phyloP scores from a whole-genome alignment of 257 asterid species.

The Plantago ovata region DNA sequence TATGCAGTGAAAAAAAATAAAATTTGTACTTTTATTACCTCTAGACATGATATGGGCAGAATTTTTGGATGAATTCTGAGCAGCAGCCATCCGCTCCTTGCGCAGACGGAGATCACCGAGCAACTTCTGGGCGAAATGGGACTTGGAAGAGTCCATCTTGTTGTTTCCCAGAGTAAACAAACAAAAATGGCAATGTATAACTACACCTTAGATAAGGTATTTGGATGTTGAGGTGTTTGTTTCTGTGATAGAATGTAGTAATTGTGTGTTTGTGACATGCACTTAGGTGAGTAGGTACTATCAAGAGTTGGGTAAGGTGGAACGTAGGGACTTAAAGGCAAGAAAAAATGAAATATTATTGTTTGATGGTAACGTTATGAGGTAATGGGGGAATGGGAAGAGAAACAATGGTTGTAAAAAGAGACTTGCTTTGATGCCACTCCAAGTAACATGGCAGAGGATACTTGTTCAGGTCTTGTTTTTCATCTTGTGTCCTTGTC shows the following conservation, averaged over 20 bases:
- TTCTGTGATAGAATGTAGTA: constrained; percentile 18
- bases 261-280: constrained; percentile 24
- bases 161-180: not conserved
- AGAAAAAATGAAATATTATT: constrained; percentile 24
- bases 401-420: constrained; percentile 25
- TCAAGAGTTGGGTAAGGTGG: constrained; percentile 31
- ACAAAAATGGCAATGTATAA: constrained; percentile 22
- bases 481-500: constrained; percentile 22
- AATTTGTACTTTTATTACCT: constrained; percentile 32
- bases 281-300: too few species aligned
- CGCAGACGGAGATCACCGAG: constrained; percentile 70
- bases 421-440: constrained; percentile 38
- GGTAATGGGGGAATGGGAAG: not conserved
- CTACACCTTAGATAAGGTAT: constrained; percentile 28
- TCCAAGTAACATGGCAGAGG: constrained; percentile 38
- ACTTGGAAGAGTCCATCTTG: constrained; percentile 19
- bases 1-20: constrained; percentile 13
- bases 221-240: constrained; percentile 20
- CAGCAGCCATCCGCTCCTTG: constrained; percentile 59
- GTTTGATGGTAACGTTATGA: constrained; percentile 18
- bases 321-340: constrained; percentile 30
- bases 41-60: constrained; percentile 38
- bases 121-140: constrained; percentile 89
- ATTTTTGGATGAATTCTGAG: constrained; percentile 39
- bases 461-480: constrained; percentile 27